Evolutionary conservation across 352 stramenopile genomes (phyloP), one percentile per base, ranked within the genome.

Genomic region (Phytopythium sindhum): DNA sequence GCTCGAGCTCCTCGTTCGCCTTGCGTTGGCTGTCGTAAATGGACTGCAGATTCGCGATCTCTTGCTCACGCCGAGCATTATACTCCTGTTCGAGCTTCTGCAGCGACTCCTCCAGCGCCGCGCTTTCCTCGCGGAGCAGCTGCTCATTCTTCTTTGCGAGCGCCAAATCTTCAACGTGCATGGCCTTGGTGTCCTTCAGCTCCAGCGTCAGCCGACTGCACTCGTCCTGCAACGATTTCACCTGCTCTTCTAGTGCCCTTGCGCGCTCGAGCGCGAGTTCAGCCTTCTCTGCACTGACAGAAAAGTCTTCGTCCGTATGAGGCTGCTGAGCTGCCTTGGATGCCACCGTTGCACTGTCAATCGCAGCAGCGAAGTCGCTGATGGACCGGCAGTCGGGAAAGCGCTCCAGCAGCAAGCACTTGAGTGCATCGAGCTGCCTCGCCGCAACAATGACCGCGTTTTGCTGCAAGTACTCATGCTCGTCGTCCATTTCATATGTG

Each of bases 1-100:
- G 63, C 62, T 80, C 70, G 63, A 89, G 74, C 28, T 77, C 70
- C 28, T 80, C 73, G 55, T 78, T 75, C 31, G 76, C 66, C 15
- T 77, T 69, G 48, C 65, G 73, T 57, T 86, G 73, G 26, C 70
- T 60, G 14, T 79, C 70, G 17, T 68, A 61, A 29, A 66, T 52
- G 5, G 61, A n/a, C 33, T 84, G 64, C 23, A 84, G 58, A 26
- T 67, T 44, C 2, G 67, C 61, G 35, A 88, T 64, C 51, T 88
- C 76, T 33, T 72, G 67, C 50, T 87, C 74, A 24, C 72, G 69
- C 0, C 61, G 57, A 1, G 54, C 41, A 24, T 77, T 61, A 31
- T 66, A 74, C 48, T 78, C 65, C 12, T 61, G 69, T 33, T 89
- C 72, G 17, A 83, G 47, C 50, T 72, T 71, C 6, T 63, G 28